Percentiles rank a stretch among this genome's conserved stretches.
phyloP scores from a whole-genome alignment of 202 grass and related monocot genomes.

The Brachypodium distachyon region DNA sequence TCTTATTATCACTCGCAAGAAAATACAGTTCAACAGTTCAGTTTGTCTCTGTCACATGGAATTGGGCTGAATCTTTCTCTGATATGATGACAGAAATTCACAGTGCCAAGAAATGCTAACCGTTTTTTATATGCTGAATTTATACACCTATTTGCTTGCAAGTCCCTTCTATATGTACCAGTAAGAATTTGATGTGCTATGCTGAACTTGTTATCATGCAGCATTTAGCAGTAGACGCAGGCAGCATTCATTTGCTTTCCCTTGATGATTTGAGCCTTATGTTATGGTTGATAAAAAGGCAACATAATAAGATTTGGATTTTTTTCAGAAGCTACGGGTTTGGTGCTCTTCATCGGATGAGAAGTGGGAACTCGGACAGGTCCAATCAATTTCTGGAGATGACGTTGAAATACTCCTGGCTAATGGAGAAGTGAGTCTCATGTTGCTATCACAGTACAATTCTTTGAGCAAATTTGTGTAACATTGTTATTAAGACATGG shows the following conservation, averaged over 20 bases:
- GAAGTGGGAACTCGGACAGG: constrained; percentile 74
- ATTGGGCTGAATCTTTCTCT: neutral
- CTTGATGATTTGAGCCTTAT: constrained; percentile 6
- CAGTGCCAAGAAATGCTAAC: constrained; percentile 6
- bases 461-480: constrained; percentile 17
- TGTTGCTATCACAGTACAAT: neutral
- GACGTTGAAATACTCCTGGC: constrained; percentile 61
- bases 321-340: constrained; percentile 79
- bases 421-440: constrained; percentile 57
- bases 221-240: neutral
- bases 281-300: constrained; percentile 5
- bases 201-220: neutral
- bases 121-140: constrained; percentile 6
- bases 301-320: neutral
- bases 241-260: neutral
- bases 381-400: constrained; percentile 69
- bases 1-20: neutral
- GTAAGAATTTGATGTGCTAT: neutral
- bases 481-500: constrained; percentile 14
- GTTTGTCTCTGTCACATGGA: neutral
- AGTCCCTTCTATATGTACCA: neutral
- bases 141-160: neutral
- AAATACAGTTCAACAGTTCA: neutral
- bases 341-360: constrained; percentile 68
- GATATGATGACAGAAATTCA: neutral